phyloP scores from a whole-genome alignment of 257 asterid genomes.

The Mentha longifolia region DNA sequence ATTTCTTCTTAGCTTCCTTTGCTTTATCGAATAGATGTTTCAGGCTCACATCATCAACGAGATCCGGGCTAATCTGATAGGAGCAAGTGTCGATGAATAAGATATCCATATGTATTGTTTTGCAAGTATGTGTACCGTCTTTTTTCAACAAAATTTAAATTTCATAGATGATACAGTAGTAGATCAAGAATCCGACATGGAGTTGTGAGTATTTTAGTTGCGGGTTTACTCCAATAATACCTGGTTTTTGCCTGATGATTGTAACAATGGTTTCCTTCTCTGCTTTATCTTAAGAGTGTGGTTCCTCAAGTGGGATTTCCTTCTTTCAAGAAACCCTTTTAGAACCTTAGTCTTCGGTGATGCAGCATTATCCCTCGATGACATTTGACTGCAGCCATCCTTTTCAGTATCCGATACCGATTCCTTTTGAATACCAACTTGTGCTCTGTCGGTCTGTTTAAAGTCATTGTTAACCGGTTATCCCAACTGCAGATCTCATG shows the following conservation, averaged over 20 bases:
- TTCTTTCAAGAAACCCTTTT: constrained; percentile 39
- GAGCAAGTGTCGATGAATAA: constrained; percentile 1
- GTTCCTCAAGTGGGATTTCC: constrained; percentile 40
- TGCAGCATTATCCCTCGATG: constrained; percentile 38
- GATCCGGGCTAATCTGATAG: constrained; percentile 55
- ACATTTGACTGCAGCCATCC: constrained; percentile 39
- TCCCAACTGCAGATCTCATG: constrained; percentile 18
- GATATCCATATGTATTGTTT: background rate
- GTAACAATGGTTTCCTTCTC: constrained; percentile 41
- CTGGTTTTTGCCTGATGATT: constrained; percentile 45
- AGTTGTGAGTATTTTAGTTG: background rate
- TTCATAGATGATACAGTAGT: constrained; percentile 2
- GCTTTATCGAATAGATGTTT: constrained; percentile 71
- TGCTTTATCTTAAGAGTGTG: constrained; percentile 50
- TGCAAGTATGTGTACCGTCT: background rate
- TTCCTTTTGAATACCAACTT: constrained; percentile 40
- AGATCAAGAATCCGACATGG: constrained; percentile 18
- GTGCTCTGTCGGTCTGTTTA: constrained; percentile 49
- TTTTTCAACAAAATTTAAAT: background rate
- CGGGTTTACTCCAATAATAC: constrained; percentile 42
- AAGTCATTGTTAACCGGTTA: constrained; percentile 28
- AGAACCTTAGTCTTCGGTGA: constrained; percentile 32
- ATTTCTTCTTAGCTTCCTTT: constrained; percentile 60
- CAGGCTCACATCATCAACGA: constrained; percentile 76
- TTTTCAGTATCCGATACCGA: constrained; percentile 41